Evolutionary conservation across 768 basidiomycete genomes (phyloP).

Genomic region (Leucocoprinus birnbaumii): DNA sequence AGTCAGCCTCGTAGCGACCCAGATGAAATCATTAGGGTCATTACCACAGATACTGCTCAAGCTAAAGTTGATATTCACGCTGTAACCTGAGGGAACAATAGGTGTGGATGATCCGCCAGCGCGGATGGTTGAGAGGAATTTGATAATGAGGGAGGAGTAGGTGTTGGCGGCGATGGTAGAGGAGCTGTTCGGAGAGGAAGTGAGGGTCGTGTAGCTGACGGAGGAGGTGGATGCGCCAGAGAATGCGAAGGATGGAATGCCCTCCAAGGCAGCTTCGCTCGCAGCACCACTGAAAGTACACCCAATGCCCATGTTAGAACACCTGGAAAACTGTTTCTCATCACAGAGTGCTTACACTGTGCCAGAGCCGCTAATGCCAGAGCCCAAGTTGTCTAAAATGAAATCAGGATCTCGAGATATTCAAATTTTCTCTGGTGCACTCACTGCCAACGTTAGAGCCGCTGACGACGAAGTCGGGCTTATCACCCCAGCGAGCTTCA

Average conservation of each 20-base stretch:
- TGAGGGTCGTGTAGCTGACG: conserved; percentile 50
- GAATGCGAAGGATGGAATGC: conserved; percentile 49
- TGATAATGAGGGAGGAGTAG: conserved; percentile 41
- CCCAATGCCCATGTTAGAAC: not conserved
- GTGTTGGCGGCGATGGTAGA: conserved; percentile 35
- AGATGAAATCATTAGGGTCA: conserved; percentile 32
- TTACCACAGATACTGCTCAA: conserved; percentile 32
- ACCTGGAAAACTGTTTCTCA: too few species aligned
- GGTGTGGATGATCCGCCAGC: conserved; percentile 18
- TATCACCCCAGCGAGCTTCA: conserved; percentile 28
- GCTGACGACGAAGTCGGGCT: conserved; percentile 42
- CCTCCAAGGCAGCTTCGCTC: conserved; percentile 43
- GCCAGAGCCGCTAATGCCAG: conserved; percentile 29
- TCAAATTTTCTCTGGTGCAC: conserved; percentile 9
- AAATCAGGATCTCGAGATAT: not conserved
- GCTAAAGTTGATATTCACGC: conserved; percentile 52
- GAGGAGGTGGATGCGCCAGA: conserved; percentile 35
- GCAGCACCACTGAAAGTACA: conserved; percentile 44
- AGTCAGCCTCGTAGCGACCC: conserved; percentile 40
- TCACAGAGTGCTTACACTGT: conserved; percentile 46
- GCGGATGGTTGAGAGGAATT: conserved; percentile 28
- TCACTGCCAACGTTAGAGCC: conserved; percentile 45
- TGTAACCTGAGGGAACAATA: conserved; percentile 38
- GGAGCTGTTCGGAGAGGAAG: conserved; percentile 24
- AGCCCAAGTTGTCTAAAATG: conserved; percentile 30